phyloP scores from a whole-genome alignment of 768 basidiomycete species.

The Psilocybe tampanensis region DNA sequence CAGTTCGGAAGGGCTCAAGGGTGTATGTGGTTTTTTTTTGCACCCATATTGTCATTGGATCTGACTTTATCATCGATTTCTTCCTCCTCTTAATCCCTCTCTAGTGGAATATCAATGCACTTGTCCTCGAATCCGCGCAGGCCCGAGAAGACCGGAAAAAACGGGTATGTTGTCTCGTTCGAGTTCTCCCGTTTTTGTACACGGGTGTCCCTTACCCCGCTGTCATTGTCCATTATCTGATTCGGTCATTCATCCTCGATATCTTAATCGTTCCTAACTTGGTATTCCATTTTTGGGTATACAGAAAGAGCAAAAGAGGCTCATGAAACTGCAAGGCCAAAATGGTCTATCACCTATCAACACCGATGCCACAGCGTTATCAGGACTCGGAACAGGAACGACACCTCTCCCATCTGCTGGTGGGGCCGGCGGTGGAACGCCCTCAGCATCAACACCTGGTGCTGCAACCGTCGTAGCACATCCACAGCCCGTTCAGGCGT shows the following conservation, averaged over 20 bases:
- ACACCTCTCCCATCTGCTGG: conserved; percentile 13
- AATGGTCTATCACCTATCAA: conserved; percentile 9
- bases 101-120: conserved; percentile 68
- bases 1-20: conserved; percentile 71
- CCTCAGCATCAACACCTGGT: conserved; percentile 5
- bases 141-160: conserved; percentile 78
- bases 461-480: conserved; percentile 22
- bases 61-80: conserved; percentile 4
- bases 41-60: background rate
- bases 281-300: background rate
- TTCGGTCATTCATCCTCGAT: background rate
- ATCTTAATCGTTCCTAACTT: background rate
- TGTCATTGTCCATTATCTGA: background rate
- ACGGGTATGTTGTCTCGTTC: conserved; percentile 51
- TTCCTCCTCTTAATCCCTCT: conserved; percentile 7
- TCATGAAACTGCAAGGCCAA: conserved; percentile 58
- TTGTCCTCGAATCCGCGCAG: conserved; percentile 71
- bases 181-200: background rate
- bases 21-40: conserved; percentile 47
- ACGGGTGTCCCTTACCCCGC: background rate
- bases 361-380: background rate
- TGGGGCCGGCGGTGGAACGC: background rate
- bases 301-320: conserved; percentile 74
- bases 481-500: conserved; percentile 34
- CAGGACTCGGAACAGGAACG: conserved; percentile 2